These are phyloP conservation scores for Aristolochia californica DNA, from an alignment of 164 flowering plant genomes.

Conservation along the genomic window DNA sequence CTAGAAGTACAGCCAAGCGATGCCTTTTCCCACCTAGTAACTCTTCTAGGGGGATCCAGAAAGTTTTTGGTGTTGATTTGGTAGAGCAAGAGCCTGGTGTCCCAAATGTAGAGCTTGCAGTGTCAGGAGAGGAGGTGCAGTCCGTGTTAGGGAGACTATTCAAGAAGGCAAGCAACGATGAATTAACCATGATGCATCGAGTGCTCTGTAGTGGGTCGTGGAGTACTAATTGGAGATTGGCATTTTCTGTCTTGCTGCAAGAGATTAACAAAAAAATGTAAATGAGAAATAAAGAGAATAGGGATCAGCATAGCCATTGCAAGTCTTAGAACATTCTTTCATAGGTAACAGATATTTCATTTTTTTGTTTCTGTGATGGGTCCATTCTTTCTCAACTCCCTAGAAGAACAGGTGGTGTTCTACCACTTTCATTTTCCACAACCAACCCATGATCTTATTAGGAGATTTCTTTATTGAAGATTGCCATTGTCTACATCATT, in stretches of 20 bases:
- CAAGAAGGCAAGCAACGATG: conserved; percentile 41
- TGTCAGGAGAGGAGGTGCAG: conserved; percentile 18
- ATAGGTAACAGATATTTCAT: conserved; percentile 3
- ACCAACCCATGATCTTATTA: no score
- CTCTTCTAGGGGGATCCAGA: conserved; percentile 11
- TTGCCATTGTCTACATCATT: background rate
- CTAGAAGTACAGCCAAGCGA: conserved; percentile 2
- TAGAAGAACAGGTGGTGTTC: conserved; percentile 1
- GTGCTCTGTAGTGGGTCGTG: conserved; percentile 31
- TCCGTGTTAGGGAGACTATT: conserved; percentile 30
- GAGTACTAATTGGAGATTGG: conserved; percentile 30
- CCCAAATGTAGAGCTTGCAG: conserved; percentile 6
- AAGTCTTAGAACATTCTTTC: conserved; percentile 10
- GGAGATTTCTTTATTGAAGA: background rate
- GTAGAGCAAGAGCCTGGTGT: conserved; percentile 10
- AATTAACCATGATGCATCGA: conserved; percentile 33
- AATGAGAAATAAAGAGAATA: background rate
- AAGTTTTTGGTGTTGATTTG: conserved; percentile 15
- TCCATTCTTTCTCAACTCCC: conserved; percentile 7
- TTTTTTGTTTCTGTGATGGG: background rate
- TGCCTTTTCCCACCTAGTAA: conserved; percentile 6
- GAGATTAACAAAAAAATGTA: conserved; percentile 34
- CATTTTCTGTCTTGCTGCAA: conserved; percentile 25
- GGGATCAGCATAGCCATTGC: background rate
- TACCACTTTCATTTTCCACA: no score